Evolutionary conservation across 768 basidiomycete species (phyloP).

Genomic region (Termitomyces eurrhizus): DNA sequence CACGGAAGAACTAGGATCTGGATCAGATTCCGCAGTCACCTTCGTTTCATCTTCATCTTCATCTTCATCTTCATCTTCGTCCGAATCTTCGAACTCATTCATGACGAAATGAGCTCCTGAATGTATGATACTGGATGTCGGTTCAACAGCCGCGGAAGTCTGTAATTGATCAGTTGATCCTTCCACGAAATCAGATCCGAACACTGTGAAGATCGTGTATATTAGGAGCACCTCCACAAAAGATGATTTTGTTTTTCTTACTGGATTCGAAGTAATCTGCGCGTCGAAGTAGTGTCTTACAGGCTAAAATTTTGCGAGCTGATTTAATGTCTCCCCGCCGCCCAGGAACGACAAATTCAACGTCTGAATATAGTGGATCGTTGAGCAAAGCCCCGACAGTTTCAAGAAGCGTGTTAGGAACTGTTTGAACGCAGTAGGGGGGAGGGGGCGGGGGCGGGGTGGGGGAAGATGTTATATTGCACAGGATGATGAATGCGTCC

Average conservation of each 20-base stretch:
- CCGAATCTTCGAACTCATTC: slow-evolving; percentile 51
- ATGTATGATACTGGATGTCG: slow-evolving; percentile 17
- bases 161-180: slow-evolving; percentile 29
- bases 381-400: slow-evolving; percentile 74
- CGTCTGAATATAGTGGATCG: slow-evolving; percentile 81
- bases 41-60: slow-evolving; percentile 32
- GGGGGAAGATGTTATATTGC: slow-evolving; percentile 72
- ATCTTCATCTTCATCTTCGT: slow-evolving; percentile 33
- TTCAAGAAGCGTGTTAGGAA: slow-evolving; percentile 65
- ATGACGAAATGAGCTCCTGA: slow-evolving; percentile 29
- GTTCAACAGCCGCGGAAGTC: slow-evolving; percentile 20
- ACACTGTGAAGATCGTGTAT: slow-evolving; percentile 45
- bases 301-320: slow-evolving; percentile 59
- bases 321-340: slow-evolving; percentile 32
- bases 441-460: slow-evolving; percentile 43
- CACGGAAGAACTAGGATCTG: slow-evolving; percentile 15
- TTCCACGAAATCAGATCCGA: slow-evolving; percentile 67
- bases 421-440: slow-evolving; percentile 41
- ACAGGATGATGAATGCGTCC: slow-evolving; percentile 74
- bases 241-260: slow-evolving; percentile 22
- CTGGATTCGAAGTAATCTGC: slow-evolving; percentile 80
- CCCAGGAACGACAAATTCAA: slow-evolving; percentile 70
- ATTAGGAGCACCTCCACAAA: not conserved
- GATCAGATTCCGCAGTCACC: slow-evolving; percentile 19
- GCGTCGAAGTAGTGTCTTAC: slow-evolving; percentile 59